Conservation (phyloP, 345 rosid species). For the Gossypium bickii region DNA sequence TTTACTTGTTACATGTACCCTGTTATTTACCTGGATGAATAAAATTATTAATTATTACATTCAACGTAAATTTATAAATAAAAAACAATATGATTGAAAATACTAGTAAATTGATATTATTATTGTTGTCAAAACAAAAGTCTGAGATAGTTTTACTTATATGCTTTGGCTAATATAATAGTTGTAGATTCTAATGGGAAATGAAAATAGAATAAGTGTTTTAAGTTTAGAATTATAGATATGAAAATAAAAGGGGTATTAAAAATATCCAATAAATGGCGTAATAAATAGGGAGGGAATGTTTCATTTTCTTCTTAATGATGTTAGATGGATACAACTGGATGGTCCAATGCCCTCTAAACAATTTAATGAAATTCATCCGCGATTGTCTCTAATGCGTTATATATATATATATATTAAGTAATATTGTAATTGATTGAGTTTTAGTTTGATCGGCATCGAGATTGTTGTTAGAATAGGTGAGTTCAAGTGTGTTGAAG, state of each 20-base stretch:
- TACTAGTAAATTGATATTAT: neutral
- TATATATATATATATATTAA: no score
- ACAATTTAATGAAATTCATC: conserved; percentile 29
- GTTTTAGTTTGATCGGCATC: fast-evolving
- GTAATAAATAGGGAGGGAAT: conserved; percentile 29
- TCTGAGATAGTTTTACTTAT: neutral
- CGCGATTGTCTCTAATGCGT: conserved; percentile 14
- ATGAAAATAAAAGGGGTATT: neutral
- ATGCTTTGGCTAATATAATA: neutral
- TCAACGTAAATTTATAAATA: no score
- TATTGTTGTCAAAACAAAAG: neutral
- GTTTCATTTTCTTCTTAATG: conserved; percentile 53
- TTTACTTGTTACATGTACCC: no score
- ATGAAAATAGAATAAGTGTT: neutral
- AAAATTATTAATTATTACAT: no score
- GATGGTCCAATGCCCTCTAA: conserved; percentile 38
- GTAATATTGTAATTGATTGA: no score
- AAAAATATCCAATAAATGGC: conserved; percentile 3
- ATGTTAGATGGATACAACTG: conserved; percentile 47
- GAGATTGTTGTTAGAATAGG: fast-evolving
- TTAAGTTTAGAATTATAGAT: neutral
- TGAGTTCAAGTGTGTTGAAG: fast-evolving
- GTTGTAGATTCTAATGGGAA: neutral
- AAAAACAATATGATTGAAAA: no score
- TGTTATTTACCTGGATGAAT: no score